Conservation (phyloP, 2,329 filamentous ascomycete species). For the Xenoacremonium recifei region DNA sequence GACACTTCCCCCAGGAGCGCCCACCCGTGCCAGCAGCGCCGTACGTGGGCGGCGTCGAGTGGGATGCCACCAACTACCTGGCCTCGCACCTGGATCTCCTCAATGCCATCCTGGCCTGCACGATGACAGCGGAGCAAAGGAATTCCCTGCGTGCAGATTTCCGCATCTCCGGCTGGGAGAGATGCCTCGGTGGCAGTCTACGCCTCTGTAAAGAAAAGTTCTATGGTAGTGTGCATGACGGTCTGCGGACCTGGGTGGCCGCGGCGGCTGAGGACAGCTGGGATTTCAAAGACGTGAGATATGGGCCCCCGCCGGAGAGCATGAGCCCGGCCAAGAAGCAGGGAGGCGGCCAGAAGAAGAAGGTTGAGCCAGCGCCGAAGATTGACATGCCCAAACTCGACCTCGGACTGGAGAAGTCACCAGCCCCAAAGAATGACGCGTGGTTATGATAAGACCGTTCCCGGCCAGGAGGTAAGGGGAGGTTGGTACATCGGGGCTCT, state of each 20-base stretch:
- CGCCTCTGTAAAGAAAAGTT: constrained; percentile 97
- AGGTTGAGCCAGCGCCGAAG: constrained; percentile 56
- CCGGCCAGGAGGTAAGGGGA: not conserved
- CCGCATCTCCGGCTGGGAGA: constrained; percentile 84
- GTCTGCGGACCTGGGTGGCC: constrained; percentile 83
- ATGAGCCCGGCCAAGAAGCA: constrained; percentile 31
- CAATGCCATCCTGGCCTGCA: constrained; percentile 84
- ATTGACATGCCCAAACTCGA: constrained; percentile 60
- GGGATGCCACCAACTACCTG: constrained; percentile 97
- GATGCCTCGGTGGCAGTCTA: constrained; percentile 78
- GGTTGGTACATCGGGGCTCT: constrained; percentile 2
- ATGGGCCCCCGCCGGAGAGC: constrained; percentile 53
- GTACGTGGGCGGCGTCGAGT: constrained; percentile 95
- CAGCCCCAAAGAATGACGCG: constrained; percentile 27
- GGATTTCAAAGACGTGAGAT: constrained; percentile 78
- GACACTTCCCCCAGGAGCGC: constrained; percentile 80
- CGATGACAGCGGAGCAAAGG: constrained; percentile 67
- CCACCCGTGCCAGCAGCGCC: constrained; percentile 91
- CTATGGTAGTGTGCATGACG: constrained; percentile 88
- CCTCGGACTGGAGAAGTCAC: constrained; percentile 39
- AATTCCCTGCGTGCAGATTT: constrained; percentile 78
- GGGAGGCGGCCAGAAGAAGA: constrained; percentile 43
- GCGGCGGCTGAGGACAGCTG: constrained; percentile 86
- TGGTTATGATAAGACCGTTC: constrained; percentile 25
- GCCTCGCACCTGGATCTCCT: constrained; percentile 89